These are phyloP conservation scores for Hymenochaete sp. DNA, from an alignment of 1,284 basidiomycete species.

Conservation along the genomic window DNA sequence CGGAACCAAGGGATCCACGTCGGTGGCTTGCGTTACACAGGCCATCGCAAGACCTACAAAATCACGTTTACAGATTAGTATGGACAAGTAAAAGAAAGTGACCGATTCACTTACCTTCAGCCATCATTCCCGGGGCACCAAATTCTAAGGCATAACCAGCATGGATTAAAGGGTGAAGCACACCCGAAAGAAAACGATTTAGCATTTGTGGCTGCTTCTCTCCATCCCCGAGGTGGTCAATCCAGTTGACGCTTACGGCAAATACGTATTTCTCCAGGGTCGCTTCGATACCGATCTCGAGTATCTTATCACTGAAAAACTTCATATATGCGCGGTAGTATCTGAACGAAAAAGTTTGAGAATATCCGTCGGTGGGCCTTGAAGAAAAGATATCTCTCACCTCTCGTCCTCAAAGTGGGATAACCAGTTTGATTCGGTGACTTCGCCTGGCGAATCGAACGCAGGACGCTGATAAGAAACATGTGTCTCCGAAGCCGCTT, in stretches of 20 bases:
- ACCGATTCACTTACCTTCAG: conserved; percentile 43
- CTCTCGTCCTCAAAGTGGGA: conserved; percentile 41
- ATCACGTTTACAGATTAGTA: not conserved
- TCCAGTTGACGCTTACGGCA: conserved; percentile 42
- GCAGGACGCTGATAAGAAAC: conserved; percentile 32
- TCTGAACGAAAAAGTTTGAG: conserved; percentile 25
- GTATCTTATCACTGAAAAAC: conserved; percentile 43
- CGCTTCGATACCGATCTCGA: conserved; percentile 32
- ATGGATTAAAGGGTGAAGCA: conserved; percentile 61
- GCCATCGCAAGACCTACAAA: conserved; percentile 14
- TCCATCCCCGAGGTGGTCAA: conserved; percentile 19
- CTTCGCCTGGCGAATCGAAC: conserved; percentile 34
- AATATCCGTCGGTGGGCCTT: not conserved
- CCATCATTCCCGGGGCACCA: conserved; percentile 49
- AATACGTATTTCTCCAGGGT: conserved; percentile 53
- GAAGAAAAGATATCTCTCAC: conserved; percentile 25
- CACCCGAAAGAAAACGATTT: conserved; percentile 46
- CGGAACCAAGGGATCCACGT: conserved; percentile 11
- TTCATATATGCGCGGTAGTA: conserved; percentile 49
- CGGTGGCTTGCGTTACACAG: conserved; percentile 2
- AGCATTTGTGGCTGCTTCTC: conserved; percentile 48
- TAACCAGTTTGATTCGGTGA: conserved; percentile 38
- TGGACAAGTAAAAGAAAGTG: not conserved
- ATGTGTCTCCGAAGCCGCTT: conserved; percentile 36
- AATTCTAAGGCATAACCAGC: conserved; percentile 58